Evolutionary conservation across 169 alveolate genomes (phyloP), one percentile per base, ranked within the genome.

Genomic region (Cryptosporidium muris): DNA sequence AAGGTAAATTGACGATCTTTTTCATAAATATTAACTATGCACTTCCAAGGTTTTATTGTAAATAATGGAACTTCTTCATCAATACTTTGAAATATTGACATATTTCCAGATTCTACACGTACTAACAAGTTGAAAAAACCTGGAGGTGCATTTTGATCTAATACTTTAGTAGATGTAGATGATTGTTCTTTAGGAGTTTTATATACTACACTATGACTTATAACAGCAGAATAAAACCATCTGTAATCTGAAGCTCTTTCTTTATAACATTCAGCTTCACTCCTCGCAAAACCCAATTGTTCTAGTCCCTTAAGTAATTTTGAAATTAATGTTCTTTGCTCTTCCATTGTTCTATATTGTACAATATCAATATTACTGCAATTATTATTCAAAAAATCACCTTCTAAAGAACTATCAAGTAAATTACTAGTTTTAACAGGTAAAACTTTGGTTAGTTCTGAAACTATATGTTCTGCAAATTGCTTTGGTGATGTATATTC

Each of bases 261-360:
- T 47, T 74, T 74, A 34, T 74, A 74, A 45, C 85, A 74, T 1
- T 66, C 60, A 43, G 85, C 85, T 37, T 74, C 85, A 58, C 85
- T 74, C 48, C 85, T 74, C 4, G 85, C 60, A 48, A 74, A 74
- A 3, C 85, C 85, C 11, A 74, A 34, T 51, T 74, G 85, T 45
- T 74, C 85, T 64, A 74, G 11, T n/a, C 85, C 85, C 25, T 74
- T 74, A 8, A 74, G 36, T 14, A 74, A 48, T 38, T 58, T 63
- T 4, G 85, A 74, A 56, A 74, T 74, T 12, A 74, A 25, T 48
- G 60, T 74, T 38, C 85, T 74, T 42, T 74, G 85, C 45, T 74
- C 85, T 48, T 74, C 85, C 85, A 74, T 74, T 25, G 85, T 74
- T 74, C 74, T 56, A 11, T 74, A 74, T 12, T 74, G 85, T 11